phyloP scores from a whole-genome alignment of 1,284 basidiomycete genomes.

The Moniliophthora roreri region DNA sequence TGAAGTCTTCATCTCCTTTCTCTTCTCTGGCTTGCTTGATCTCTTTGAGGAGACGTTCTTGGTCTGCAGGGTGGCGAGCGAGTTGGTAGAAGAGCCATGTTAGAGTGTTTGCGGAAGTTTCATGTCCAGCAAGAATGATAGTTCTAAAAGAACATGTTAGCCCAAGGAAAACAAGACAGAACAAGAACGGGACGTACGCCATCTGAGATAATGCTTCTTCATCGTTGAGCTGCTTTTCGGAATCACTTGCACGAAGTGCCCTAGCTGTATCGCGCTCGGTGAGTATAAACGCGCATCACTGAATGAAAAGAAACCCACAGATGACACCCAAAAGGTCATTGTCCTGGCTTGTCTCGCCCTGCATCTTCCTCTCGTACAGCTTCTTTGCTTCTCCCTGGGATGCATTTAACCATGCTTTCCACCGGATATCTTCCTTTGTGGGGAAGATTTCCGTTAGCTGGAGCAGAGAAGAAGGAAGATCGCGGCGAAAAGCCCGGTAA shows the following conservation, averaged over 20 bases:
- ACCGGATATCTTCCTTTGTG: slow-evolving; percentile 19
- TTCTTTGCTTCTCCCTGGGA: slow-evolving; percentile 24
- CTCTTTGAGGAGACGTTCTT: slow-evolving; percentile 27
- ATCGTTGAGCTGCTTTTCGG: slow-evolving; percentile 19
- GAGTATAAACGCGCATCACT: background rate
- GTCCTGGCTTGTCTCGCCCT: slow-evolving; percentile 11
- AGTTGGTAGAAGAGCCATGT: slow-evolving; percentile 30
- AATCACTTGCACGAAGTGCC: slow-evolving; percentile 23
- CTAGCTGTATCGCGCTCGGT: slow-evolving; percentile 9
- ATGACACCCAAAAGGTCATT: slow-evolving; percentile 32
- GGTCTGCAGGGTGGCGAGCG: slow-evolving; percentile 25
- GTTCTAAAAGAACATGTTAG: slow-evolving; percentile 13
- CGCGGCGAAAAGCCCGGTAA: background rate
- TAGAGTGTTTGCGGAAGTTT: slow-evolving; percentile 23
- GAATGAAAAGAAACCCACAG: slow-evolving; percentile 17
- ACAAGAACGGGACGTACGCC: slow-evolving; percentile 12
- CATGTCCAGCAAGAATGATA: slow-evolving; percentile 26
- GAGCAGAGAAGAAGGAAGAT: background rate
- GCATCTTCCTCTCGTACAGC: slow-evolving; percentile 19
- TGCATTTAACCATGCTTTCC: slow-evolving; percentile 20
- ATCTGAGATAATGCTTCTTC: slow-evolving; percentile 26
- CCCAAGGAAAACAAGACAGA: background rate
- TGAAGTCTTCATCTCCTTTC: slow-evolving; percentile 23
- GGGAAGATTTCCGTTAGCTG: background rate
- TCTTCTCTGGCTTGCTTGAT: slow-evolving; percentile 21